A percentile compares a stretch with the other conserved stretches of the same genome.
phyloP scores from a whole-genome alignment of 129 eudicot genomes.

The Lactuca saligna region DNA sequence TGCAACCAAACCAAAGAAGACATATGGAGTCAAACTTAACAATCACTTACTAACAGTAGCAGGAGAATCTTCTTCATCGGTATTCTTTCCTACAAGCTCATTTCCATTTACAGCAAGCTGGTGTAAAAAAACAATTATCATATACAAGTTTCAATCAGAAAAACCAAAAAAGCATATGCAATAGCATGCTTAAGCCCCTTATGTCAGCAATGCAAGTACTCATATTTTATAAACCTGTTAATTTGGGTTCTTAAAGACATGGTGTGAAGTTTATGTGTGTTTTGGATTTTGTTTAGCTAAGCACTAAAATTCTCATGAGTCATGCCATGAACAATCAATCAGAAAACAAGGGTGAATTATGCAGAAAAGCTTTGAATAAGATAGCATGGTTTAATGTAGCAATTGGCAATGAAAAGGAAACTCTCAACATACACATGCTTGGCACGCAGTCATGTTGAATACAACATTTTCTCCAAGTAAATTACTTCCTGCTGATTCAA shows the following conservation, averaged over 20 bases:
- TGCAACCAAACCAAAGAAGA: conserved; percentile 16
- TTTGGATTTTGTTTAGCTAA: not conserved
- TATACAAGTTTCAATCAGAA: not conserved
- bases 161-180: not conserved
- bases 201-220: conserved; percentile 4
- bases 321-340: not conserved
- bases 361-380: conserved; percentile 1
- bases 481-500: not conserved
- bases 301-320: not conserved
- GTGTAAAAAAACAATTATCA: not conserved
- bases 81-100: conserved; percentile 41
- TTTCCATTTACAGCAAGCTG: conserved; percentile 56
- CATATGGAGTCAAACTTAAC: conserved; percentile 13
- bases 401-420: not conserved
- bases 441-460: not conserved
- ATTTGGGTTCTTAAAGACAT: conserved; percentile 2
- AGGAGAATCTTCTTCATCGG: conserved; percentile 43
- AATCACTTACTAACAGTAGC: conserved; percentile 55
- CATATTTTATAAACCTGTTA: not conserved
- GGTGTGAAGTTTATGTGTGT: not conserved
- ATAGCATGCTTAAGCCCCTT: not conserved
- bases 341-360: not conserved
- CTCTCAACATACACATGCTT: conserved; percentile 9
- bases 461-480: not conserved
- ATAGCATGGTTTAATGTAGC: not conserved